Percentiles rank a stretch among this genome's conserved stretches.
Conservation (phyloP, 352 stramenopile species). For the Globisporangium heterothallicum region DNA sequence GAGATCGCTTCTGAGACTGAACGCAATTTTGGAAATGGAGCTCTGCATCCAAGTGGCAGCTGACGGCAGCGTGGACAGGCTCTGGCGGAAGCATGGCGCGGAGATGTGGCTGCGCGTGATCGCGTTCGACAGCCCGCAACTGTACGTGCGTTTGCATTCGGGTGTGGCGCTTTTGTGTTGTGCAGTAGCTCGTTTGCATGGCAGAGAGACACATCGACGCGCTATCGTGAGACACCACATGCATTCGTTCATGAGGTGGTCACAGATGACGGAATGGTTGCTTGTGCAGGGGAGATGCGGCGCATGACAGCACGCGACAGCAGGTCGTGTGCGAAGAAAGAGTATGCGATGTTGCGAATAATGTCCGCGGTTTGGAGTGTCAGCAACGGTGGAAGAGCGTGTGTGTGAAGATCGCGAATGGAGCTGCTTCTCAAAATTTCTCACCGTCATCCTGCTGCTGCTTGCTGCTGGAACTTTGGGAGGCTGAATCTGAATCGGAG, state of each 20-base stretch:
- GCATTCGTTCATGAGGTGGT: too few relatives aligned
- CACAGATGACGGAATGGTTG: too few relatives aligned
- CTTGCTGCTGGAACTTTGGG: neutral
- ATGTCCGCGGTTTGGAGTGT: too few relatives aligned
- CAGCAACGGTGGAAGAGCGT: neutral
- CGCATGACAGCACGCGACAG: too few relatives aligned
- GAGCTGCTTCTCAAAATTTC: neutral
- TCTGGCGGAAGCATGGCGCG: neutral
- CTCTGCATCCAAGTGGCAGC: neutral
- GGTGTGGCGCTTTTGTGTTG: too few relatives aligned
- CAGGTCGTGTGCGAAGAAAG: neutral
- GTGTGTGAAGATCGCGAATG: neutral
- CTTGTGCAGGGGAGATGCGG: too few relatives aligned
- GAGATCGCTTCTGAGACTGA: too few relatives aligned
- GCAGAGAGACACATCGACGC: too few relatives aligned
- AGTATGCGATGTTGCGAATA: neutral
- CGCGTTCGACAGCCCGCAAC: neutral
- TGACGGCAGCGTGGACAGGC: neutral
- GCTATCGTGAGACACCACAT: too few relatives aligned
- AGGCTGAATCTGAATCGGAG: neutral
- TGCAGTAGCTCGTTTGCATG: too few relatives aligned
- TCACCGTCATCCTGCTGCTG: neutral
- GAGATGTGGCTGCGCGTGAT: slow-evolving; percentile 6
- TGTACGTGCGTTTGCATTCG: too few relatives aligned
- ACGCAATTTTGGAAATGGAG: slow-evolving; percentile 7